Base-by-base conservation (phyloP, 2,329 filamentous ascomycete species). In the Aspergillus sp. region DNA sequence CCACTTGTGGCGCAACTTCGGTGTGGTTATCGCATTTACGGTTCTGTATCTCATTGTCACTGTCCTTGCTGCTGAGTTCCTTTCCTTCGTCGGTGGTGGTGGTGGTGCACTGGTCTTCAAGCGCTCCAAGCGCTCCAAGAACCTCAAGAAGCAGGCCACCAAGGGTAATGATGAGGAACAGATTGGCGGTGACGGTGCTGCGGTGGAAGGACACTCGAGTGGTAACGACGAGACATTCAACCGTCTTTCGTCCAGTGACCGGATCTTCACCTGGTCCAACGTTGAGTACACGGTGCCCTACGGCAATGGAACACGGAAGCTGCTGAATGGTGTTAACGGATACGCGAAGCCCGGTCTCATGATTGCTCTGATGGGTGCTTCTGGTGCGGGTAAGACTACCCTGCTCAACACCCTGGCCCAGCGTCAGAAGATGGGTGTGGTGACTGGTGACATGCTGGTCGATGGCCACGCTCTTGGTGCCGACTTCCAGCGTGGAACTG, bases 301-400 rank as follows among this genome's bases (percentile, higher is more conserved):
- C 51, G 74, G 81, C 38, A 81, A 81, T 41, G 75, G 76, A 47
- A 71, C 81, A 45, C 76, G 79, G 33, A 78, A 81, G 61, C 72
- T 88, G 1, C 71, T 88, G 43, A 84, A 87, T 59, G 76, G 82
- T 4, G 80, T 93, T 50, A 84, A 76, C 49, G 88, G 88, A 1
- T 91, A 87, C 56, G 87, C 83, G 1, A 90, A 89, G 60, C 88
- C 88, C 1, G 88, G 88, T 15, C 69, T 85, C 15, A 83, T 94
- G 79, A 82, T 88, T 39, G 88, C 88, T 0, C 72, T 94, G 1
- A 88, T 93, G 75, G 89, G 89, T 46, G 86, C 85, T 1, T 88
- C 82, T 3, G 87, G 86, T 39, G 88, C 89, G 7, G 89, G 88
- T 10, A 94, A 94, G 69, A 90, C 87, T 0, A 93, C 88, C 0